Percentiles rank a stretch among this genome's conserved stretches.
Evolutionary conservation across 176 grass and related monocot genomes (phyloP).

Genomic region (Carex kokanica): DNA sequence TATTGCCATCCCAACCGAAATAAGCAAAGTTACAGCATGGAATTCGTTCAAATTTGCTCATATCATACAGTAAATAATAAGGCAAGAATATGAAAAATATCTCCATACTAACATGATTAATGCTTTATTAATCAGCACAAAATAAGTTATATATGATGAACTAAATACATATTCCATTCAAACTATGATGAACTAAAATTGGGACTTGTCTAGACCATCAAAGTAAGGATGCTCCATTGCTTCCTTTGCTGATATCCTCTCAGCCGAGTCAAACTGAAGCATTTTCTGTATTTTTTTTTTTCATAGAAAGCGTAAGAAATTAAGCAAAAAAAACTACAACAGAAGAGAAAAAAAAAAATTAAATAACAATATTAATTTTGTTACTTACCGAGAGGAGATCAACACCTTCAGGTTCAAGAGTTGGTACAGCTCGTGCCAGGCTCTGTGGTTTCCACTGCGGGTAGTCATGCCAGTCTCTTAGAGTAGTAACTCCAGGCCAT

Average conservation of each 20-base stretch:
- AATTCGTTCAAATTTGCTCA: neutral
- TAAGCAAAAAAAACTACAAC: neutral
- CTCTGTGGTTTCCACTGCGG: conserved; percentile 68
- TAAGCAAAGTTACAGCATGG: neutral
- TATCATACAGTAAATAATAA: conserved; percentile 16
- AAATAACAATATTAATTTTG: neutral
- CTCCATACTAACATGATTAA: neutral
- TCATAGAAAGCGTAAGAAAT: neutral
- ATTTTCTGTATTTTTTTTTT: conserved; percentile 51
- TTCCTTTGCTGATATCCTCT: conserved; percentile 67
- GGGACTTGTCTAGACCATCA: conserved; percentile 75
- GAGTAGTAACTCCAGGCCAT: conserved; percentile 67
- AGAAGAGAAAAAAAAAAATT: neutral
- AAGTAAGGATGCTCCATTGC: conserved; percentile 90
- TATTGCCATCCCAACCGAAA: neutral
- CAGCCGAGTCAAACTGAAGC: conserved; percentile 61
- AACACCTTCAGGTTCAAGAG: conserved; percentile 66
- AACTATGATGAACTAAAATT: conserved; percentile 41
- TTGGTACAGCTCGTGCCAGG: conserved; percentile 49
- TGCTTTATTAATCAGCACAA: neutral
- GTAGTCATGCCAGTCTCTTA: conserved; percentile 89
- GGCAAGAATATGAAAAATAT: neutral
- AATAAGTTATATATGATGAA: neutral
- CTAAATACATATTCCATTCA: conserved; percentile 23
- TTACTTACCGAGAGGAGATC: conserved; percentile 68